phyloP scores from a whole-genome alignment of 2,329 filamentous ascomycete genomes.

The Monilinia vaccinii-corymbosi region DNA sequence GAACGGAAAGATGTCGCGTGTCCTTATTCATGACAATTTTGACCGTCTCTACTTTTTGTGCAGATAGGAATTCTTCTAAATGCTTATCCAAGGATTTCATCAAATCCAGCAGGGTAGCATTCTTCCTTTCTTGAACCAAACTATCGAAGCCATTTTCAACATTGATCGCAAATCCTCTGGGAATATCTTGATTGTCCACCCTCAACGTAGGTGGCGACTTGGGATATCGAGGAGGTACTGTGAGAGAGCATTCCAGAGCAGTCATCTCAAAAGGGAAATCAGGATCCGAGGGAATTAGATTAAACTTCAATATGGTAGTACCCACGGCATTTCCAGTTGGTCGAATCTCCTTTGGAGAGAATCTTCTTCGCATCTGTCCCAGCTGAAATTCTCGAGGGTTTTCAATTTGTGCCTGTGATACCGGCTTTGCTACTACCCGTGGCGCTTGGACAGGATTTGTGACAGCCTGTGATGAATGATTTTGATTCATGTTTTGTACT shows the following conservation, averaged over 20 bases:
- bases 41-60: slow-evolving; percentile 62
- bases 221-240: slow-evolving; percentile 57
- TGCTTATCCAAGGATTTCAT: slow-evolving; percentile 64
- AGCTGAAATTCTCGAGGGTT: slow-evolving; percentile 69
- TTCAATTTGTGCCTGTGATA: slow-evolving; percentile 52
- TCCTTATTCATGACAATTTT: slow-evolving; percentile 42
- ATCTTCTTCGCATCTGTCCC: slow-evolving; percentile 62
- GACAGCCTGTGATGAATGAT: slow-evolving; percentile 28
- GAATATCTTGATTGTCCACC: slow-evolving; percentile 62
- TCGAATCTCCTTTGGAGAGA: slow-evolving; percentile 38
- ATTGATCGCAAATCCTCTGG: slow-evolving; percentile 64
- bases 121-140: slow-evolving; percentile 47
- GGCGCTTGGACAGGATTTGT: slow-evolving; percentile 29
- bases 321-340: slow-evolving; percentile 14
- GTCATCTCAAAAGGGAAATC: slow-evolving; percentile 76
- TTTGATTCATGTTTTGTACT: slow-evolving; percentile 17
- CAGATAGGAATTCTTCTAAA: slow-evolving; percentile 59
- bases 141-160: slow-evolving; percentile 65
- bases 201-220: slow-evolving; percentile 46
- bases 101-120: slow-evolving; percentile 52
- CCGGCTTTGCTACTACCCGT: slow-evolving; percentile 53
- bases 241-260: slow-evolving; percentile 57
- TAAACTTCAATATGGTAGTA: slow-evolving; percentile 50
- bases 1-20: slow-evolving; percentile 27
- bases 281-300: slow-evolving; percentile 64